Evolutionary conservation across 23 red algal species (phyloP).

Genomic region (Gracilaria domingensis): DNA sequence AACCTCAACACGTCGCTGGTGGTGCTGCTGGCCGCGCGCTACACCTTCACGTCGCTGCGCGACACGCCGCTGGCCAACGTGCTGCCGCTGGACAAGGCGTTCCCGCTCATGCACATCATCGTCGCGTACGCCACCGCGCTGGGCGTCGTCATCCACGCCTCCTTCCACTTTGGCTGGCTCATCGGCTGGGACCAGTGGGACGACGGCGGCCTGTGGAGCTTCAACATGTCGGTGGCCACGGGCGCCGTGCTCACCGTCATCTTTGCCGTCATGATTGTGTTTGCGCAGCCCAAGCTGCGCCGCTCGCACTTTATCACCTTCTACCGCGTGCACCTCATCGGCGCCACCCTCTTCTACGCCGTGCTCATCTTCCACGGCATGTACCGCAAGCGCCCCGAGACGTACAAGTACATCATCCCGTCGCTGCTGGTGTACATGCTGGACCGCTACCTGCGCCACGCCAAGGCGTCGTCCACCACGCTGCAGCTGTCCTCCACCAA

Average conservation of each 20-base stretch:
- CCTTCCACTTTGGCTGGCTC: slow-evolving; percentile 69
- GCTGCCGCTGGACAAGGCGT: slow-evolving; percentile 66
- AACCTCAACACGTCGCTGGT: slow-evolving; percentile 79
- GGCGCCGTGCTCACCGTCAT: slow-evolving; percentile 40
- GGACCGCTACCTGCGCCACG: slow-evolving; percentile 40
- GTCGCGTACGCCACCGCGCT: slow-evolving; percentile 38
- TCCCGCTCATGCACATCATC: slow-evolving; percentile 62
- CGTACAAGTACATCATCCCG: slow-evolving; percentile 78
- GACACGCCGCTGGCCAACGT: slow-evolving; percentile 40
- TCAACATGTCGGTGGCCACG: slow-evolving; percentile 56
- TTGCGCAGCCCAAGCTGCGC: slow-evolving; percentile 34
- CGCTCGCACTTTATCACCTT: slow-evolving; percentile 48
- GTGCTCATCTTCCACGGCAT: slow-evolving; percentile 82
- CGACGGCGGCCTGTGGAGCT: slow-evolving; percentile 15
- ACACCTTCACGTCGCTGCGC: slow-evolving; percentile 29
- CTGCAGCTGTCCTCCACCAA: slow-evolving; percentile 38
- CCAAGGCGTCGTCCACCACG: neutral
- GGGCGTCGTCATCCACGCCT: slow-evolving; percentile 39
- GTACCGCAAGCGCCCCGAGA: slow-evolving; percentile 61
- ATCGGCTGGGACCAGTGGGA: slow-evolving; percentile 30
- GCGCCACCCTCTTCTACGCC: slow-evolving; percentile 55
- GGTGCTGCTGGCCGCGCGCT: slow-evolving; percentile 48
- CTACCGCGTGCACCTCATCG: slow-evolving; percentile 68
- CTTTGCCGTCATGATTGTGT: slow-evolving; percentile 32
- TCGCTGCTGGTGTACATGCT: slow-evolving; percentile 62